Conservation (phyloP, 75 land plant genomes). For the Cupressus sempervirens region DNA sequence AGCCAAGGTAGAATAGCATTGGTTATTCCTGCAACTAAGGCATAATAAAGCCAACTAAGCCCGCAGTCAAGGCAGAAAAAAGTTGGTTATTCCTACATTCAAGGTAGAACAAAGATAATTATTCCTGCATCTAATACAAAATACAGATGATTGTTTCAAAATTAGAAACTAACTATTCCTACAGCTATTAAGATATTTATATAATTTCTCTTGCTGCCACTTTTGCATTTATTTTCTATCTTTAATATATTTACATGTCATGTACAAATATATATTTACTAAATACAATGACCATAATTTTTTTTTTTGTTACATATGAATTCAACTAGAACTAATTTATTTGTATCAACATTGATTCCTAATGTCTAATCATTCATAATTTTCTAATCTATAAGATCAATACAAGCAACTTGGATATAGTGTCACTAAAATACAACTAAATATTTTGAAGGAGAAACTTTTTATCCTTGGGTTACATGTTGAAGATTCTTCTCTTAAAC, state of each 20-base stretch:
- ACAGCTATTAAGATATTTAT: too few relatives aligned
- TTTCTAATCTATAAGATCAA: conserved; percentile 54
- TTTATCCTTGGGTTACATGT: conserved; percentile 74
- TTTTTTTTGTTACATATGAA: background rate
- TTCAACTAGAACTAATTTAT: background rate
- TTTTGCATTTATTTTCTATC: conserved; percentile 39
- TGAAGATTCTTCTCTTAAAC: conserved; percentile 94
- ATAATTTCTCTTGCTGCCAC: too few relatives aligned
- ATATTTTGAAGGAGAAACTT: conserved; percentile 95
- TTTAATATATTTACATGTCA: background rate
- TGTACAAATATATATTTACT: background rate
- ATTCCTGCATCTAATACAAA: too few relatives aligned
- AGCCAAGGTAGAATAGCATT: too few relatives aligned
- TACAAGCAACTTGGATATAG: conserved; percentile 82
- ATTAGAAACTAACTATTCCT: too few relatives aligned
- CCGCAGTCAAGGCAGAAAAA: too few relatives aligned
- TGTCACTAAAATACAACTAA: conserved; percentile 76
- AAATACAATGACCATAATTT: background rate
- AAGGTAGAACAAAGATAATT: too few relatives aligned
- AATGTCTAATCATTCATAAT: background rate
- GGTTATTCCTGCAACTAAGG: too few relatives aligned
- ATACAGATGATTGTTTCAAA: too few relatives aligned
- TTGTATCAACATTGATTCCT: background rate
- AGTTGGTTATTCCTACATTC: too few relatives aligned
- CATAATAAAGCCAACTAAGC: too few relatives aligned